Percentiles rank a stretch among this genome's conserved stretches.
Evolutionary conservation across 1,284 basidiomycete species (phyloP).

Genomic region (Trametes pubescens): DNA sequence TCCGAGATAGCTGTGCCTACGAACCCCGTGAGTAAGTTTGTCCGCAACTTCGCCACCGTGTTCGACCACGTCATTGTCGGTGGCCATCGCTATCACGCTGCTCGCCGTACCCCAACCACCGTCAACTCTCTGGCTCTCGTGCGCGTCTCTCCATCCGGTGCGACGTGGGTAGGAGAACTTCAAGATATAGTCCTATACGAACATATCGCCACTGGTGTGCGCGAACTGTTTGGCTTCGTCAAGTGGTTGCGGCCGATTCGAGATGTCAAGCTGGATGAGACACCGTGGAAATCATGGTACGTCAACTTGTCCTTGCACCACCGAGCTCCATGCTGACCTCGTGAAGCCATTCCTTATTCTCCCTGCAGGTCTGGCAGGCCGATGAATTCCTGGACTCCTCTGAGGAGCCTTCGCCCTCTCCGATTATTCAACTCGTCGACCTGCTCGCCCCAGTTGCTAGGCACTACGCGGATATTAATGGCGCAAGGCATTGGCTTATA

Average conservation of each 20-base stretch:
- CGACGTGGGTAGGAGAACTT: slow-evolving; percentile 2
- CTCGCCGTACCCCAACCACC: background rate
- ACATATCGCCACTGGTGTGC: background rate
- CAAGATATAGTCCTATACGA: slow-evolving; percentile 1
- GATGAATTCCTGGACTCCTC: background rate
- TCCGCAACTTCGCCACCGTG: slow-evolving; percentile 21
- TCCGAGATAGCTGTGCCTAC: slow-evolving; percentile 2
- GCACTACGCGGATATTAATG: background rate
- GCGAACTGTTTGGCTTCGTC: slow-evolving; percentile 2
- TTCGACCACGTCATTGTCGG: slow-evolving; percentile 37
- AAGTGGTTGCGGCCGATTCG: slow-evolving; percentile 4
- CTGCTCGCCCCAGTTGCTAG: background rate
- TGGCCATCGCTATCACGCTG: slow-evolving; percentile 31
- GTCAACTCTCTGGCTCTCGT: slow-evolving; percentile 19
- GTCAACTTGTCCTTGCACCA: background rate
- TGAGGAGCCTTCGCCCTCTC: background rate
- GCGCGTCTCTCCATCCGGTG: background rate
- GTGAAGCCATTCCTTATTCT: background rate
- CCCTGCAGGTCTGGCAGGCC: slow-evolving; percentile 3
- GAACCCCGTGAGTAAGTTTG: background rate
- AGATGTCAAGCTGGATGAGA: background rate
- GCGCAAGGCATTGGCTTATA: background rate
- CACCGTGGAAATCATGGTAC: background rate
- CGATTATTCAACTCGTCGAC: background rate
- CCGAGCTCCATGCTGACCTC: background rate